Evolutionary conservation across 352 stramenopile species (phyloP), one percentile per base, ranked within the genome.

Genomic region (Globisporangium sylvaticum): DNA sequence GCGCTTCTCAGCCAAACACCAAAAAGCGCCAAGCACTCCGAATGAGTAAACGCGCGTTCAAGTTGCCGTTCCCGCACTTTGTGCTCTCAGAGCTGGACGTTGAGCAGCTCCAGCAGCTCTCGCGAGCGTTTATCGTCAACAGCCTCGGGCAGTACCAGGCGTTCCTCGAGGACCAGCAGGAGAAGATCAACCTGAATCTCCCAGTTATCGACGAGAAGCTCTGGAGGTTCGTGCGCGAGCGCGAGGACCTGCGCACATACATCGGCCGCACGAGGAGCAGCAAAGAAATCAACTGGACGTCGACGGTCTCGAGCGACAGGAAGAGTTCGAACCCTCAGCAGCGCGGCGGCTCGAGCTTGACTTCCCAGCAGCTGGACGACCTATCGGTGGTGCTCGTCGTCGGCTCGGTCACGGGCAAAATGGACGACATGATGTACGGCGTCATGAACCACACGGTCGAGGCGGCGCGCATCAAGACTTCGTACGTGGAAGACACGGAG

Each of bases 401-500:
- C 15, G 75, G 77, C 24, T 68, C 75, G 0, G 67, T 81, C 24
- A 68, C 65, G 0, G 75, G 73, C 5, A 73, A 66, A 0, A 29
- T 84, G 52, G 75, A 83, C 50, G 75, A 84, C 60, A 68, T 69
- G 27, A 78, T 84, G 75, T 83, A 81, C 65, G 77, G 77, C 12
- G 60, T 70, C 1, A 66, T 83, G 50, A 71, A 68, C 37, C 54
- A 75, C 34, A 81, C 68, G 24, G 32, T 73, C 20, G 71, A 79
- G 20, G 48, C 20, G 0, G 77, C 72, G 77, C 58, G 70, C 27
- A 69, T 83, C 62, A 79, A 79, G 58, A 75, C 69, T 18, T 78
- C 72, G 9, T 84, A 89, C 53, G 69, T 84, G 20, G 60, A 79
- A 12, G 80, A 89, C 54, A 70, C 68, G 20, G 66, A 82, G 42